A percentile compares a stretch with the other conserved stretches of the same genome.
phyloP scores from a whole-genome alignment of 2,329 filamentous ascomycete species.

The Aspergillus cejpii region DNA sequence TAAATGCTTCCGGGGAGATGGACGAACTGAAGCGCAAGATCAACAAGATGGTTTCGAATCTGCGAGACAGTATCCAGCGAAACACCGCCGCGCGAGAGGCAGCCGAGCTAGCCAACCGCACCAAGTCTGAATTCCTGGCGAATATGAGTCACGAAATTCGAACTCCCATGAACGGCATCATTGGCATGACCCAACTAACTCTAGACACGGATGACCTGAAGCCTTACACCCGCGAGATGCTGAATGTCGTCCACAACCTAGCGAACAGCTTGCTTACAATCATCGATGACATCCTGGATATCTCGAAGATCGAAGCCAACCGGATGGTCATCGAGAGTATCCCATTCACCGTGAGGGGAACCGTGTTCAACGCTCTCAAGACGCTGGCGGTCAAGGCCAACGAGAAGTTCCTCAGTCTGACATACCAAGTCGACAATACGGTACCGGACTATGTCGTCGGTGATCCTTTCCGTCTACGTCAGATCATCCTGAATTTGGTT shows the following conservation, averaged over 20 bases:
- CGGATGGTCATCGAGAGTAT: conserved; percentile 98
- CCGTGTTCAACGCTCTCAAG: conserved; percentile 95
- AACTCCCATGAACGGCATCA: conserved; percentile 96
- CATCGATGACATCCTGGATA: conserved; percentile 72
- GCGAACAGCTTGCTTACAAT: conserved; percentile 95
- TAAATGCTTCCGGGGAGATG: conserved; percentile 97
- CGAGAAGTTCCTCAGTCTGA: conserved; percentile 86
- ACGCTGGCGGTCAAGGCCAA: conserved; percentile 96
- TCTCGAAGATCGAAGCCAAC: conserved; percentile 79
- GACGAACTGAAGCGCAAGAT: conserved; percentile 98
- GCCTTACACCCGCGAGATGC: conserved; percentile 93
- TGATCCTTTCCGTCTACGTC: conserved; percentile 89
- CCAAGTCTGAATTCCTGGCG: conserved; percentile 94
- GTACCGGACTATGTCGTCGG: conserved; percentile 94
- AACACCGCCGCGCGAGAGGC: conserved; percentile 94
- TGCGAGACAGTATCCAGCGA: conserved; percentile 91
- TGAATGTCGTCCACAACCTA: conserved; percentile 95
- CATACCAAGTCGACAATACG: conserved; percentile 86
- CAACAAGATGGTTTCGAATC: conserved; percentile 97
- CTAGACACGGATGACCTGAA: conserved; percentile 92
- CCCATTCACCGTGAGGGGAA: conserved; percentile 86
- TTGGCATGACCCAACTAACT: conserved; percentile 95
- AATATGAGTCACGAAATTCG: conserved; percentile 99
- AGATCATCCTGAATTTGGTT: conserved; percentile 94
- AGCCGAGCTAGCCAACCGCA: conserved; percentile 93